A percentile compares a stretch with the other conserved stretches of the same genome.
Evolutionary conservation across 495 filamentous ascomycete genomes (phyloP).

Genomic region (Chaetomium tenue): DNA sequence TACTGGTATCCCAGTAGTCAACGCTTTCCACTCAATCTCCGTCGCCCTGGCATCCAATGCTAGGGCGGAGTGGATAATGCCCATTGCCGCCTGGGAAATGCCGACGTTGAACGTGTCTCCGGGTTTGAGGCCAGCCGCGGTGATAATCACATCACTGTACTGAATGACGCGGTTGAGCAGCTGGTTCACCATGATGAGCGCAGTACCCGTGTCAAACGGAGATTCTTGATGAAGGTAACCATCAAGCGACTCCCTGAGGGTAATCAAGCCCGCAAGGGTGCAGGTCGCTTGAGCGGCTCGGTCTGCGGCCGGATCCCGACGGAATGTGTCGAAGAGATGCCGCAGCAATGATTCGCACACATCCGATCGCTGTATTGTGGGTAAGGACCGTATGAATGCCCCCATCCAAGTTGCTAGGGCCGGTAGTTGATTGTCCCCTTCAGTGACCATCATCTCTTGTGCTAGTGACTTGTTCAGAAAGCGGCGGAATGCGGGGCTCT

Average conservation of each 20-base stretch:
- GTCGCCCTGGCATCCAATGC: slow-evolving; percentile 73
- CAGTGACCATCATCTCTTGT: slow-evolving; percentile 53
- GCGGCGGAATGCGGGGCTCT: slow-evolving; percentile 62
- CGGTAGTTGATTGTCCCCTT: slow-evolving; percentile 59
- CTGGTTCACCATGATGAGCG: slow-evolving; percentile 52
- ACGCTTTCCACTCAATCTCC: slow-evolving; percentile 65
- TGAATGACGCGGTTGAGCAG: slow-evolving; percentile 51
- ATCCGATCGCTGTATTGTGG: slow-evolving; percentile 64
- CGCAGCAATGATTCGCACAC: slow-evolving; percentile 67
- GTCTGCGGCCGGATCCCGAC: slow-evolving; percentile 44
- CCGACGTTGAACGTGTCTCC: slow-evolving; percentile 40
- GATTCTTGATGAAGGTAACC: slow-evolving; percentile 44
- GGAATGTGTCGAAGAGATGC: slow-evolving; percentile 66
- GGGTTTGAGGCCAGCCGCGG: slow-evolving; percentile 39
- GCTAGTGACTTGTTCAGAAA: slow-evolving; percentile 58
- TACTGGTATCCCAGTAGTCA: slow-evolving; percentile 58
- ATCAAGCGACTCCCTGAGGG: slow-evolving; percentile 46
- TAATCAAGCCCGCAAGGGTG: slow-evolving; percentile 47
- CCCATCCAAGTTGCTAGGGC: slow-evolving; percentile 61
- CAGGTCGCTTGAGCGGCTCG: slow-evolving; percentile 44
- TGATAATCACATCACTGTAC: slow-evolving; percentile 47
- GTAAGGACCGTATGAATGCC: slow-evolving; percentile 73
- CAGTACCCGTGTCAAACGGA: slow-evolving; percentile 46
- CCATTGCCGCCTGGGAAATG: slow-evolving; percentile 50
- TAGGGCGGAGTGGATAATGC: slow-evolving; percentile 68